Conservation (phyloP, 2,329 filamentous ascomycete species). For the Talaromyces sp. region DNA sequence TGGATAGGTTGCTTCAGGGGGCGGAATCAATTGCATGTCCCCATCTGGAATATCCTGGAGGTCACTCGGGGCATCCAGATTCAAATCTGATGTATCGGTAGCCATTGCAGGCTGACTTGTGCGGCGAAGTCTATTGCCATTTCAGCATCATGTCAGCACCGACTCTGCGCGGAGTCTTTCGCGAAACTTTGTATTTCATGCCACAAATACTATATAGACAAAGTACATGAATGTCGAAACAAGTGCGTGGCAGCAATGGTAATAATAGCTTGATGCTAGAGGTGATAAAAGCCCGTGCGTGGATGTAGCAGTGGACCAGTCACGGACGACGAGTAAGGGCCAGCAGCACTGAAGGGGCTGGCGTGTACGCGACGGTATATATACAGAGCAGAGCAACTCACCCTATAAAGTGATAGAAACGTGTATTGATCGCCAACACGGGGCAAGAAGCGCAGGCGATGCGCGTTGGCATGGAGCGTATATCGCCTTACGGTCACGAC, state of each 20-base stretch:
- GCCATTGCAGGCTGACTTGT: slow-evolving; percentile 32
- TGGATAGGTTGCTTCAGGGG: slow-evolving; percentile 44
- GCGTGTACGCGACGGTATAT: background rate
- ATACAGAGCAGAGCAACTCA: background rate
- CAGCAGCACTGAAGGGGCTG: background rate
- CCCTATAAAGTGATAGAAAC: background rate
- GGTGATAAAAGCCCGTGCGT: slow-evolving; percentile 32
- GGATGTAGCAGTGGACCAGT: slow-evolving; percentile 29
- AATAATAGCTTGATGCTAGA: slow-evolving; percentile 18
- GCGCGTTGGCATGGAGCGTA: background rate
- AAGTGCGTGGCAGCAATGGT: slow-evolving; percentile 41
- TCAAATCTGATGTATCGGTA: slow-evolving; percentile 39
- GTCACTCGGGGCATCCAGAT: slow-evolving; percentile 44
- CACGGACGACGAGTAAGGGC: background rate
- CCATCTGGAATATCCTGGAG: slow-evolving; percentile 45
- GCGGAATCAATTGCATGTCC: slow-evolving; percentile 41
- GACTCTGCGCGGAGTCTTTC: slow-evolving; percentile 1
- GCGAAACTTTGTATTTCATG: background rate
- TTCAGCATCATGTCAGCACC: slow-evolving; percentile 13
- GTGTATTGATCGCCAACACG: background rate
- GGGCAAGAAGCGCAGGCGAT: slow-evolving; percentile 1
- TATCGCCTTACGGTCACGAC: slow-evolving; percentile 1
- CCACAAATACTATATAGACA: background rate
- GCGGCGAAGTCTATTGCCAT: background rate
- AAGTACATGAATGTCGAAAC: slow-evolving; percentile 15